Evolutionary conservation across 352 stramenopile genomes (phyloP).

Genomic region (Pythium plurisporium): DNA sequence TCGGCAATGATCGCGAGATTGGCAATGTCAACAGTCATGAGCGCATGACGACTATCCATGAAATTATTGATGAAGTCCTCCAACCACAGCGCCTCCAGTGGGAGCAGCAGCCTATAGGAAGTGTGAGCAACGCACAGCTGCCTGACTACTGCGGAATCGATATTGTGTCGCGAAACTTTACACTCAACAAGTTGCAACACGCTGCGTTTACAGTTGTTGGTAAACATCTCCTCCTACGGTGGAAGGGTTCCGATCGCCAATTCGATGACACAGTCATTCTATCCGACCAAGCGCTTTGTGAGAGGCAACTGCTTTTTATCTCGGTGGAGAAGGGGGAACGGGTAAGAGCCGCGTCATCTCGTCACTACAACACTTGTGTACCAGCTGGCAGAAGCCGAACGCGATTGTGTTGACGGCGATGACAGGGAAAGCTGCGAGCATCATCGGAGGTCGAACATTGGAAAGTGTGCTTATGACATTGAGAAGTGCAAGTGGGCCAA

Average conservation of each 20-base stretch:
- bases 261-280: not conserved
- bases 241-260: not conserved
- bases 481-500: not conserved
- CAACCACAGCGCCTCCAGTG: not conserved
- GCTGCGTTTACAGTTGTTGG: slow-evolving; percentile 2
- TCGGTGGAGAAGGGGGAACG: slow-evolving; percentile 8
- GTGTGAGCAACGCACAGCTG: not conserved
- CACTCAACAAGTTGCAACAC: slow-evolving; percentile 10
- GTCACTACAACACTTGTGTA: not conserved
- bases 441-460: slow-evolving; percentile 7
- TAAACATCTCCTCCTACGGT: not conserved
- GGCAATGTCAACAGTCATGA: not conserved
- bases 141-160: not conserved
- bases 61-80: not conserved
- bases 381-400: not conserved
- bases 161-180: not conserved
- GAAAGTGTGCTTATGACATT: slow-evolving; percentile 1
- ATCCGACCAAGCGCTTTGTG: not conserved
- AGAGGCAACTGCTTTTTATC: not conserved
- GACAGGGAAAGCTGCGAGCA: slow-evolving; percentile 14
- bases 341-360: slow-evolving; percentile 8
- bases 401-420: not conserved
- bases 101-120: not conserved
- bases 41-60: not conserved
- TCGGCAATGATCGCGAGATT: not conserved